Conservation (phyloP, 164 flowering plant species). For the Sextonia rubra region DNA sequence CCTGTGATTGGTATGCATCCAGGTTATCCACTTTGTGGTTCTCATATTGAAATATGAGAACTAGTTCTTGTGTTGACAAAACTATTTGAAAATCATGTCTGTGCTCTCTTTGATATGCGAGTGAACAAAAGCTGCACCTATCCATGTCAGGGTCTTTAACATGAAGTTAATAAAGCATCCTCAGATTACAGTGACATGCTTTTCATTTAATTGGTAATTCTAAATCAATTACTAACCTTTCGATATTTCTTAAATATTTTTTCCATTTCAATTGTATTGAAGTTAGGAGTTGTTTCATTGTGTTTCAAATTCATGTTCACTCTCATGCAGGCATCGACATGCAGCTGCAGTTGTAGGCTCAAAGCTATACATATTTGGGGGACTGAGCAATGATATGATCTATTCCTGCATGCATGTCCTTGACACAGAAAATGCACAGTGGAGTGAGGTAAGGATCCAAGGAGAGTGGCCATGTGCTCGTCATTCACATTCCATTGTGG, state of each 20-base stretch:
- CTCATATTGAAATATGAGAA: no score
- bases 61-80: no score
- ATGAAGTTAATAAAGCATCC: neutral
- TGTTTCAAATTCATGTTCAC: neutral
- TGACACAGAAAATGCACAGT: conserved; percentile 45
- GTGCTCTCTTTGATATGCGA: no score
- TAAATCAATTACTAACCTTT: neutral
- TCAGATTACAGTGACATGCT: neutral
- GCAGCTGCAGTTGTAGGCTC: conserved; percentile 78
- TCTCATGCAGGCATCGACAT: conserved; percentile 81
- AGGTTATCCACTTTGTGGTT: no score
- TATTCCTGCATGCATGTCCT: conserved; percentile 62
- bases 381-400: conserved; percentile 52
- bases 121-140: neutral
- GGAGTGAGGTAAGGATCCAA: conserved; percentile 47
- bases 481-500: conserved; percentile 86
- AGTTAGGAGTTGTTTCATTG: neutral
- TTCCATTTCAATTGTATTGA: neutral
- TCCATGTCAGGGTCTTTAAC: neutral
- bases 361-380: conserved; percentile 78
- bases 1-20: no score
- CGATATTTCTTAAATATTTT: neutral
- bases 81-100: no score
- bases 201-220: neutral
- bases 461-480: conserved; percentile 82